Base-by-base conservation (phyloP, 1,284 basidiomycete species). In the Microbotryum violaceum region DNA sequence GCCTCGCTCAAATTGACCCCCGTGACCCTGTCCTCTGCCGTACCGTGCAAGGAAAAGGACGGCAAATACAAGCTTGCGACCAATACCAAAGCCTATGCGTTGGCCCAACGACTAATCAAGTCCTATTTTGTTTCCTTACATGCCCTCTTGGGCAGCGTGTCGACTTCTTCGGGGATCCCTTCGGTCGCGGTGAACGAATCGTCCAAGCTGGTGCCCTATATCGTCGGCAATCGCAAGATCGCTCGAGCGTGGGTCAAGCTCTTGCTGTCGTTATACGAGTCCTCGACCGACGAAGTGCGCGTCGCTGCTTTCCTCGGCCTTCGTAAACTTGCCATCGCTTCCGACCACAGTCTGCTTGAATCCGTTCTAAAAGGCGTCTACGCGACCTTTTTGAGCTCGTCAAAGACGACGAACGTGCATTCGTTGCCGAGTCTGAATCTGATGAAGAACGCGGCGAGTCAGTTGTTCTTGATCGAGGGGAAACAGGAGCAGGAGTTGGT, bases 381-480 rank as follows among this genome's bases (percentile, higher is more conserved):
- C 77, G 82, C 89, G 56, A 83, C 87, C 4, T 79, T 97, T 42
- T 83, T 97, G 55, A 84, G 89, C 23, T 85, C 85, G 10, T 85
- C 84, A 61, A 90, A 91, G 74, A 83, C 85, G 21, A 96, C 91
- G 6, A 89, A 82, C 56, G 80, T 84, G 3, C 86, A 96, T 78
- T 93, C 88, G 2, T 80, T 98, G 16, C 91, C 93, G n/a, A 84
- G 87, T 5, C 88, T 98, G 76, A 96, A 90, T 72, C 78, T 98
- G 49, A 96, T 97, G 91, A 99, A 99, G 78, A 97, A 98, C 77
- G 89, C 91, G 3, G 93, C 93, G 0, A 87, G 88, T 0, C 92
- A 96, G 75, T 80, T 98, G 2, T 99, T 89, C 78, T 86, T 86
- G 67, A 77, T 93, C 55, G 56, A 58, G 10, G 67, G 67, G 37